phyloP scores from a whole-genome alignment of 78 protist species.

The Dictyostelium intermedium region DNA sequence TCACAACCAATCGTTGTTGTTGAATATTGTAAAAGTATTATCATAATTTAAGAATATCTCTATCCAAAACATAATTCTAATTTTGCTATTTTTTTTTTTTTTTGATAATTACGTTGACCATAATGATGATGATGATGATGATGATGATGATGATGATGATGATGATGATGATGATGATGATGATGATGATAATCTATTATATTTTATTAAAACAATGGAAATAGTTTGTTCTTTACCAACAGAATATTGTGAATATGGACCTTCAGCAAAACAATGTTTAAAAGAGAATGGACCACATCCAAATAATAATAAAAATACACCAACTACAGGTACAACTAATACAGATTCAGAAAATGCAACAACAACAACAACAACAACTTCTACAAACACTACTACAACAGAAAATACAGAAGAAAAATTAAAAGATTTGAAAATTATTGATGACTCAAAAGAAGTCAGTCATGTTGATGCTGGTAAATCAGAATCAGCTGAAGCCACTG shows the following conservation, averaged over 20 bases:
- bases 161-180: background rate
- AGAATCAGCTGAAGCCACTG: background rate
- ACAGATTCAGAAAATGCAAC: slow-evolving; percentile 1
- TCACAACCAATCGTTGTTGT: background rate
- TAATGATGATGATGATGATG: background rate
- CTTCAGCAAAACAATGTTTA: slow-evolving; percentile 52
- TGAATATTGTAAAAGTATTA: background rate
- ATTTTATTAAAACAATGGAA: background rate
- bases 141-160: background rate
- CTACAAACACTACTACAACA: slow-evolving; percentile 2
- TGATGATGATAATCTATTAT: background rate
- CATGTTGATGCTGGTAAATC: slow-evolving; percentile 10
- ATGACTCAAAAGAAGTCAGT: slow-evolving; percentile 60
- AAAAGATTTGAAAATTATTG: slow-evolving; percentile 35
- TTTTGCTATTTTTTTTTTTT: no score
- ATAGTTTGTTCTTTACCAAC: slow-evolving; percentile 76
- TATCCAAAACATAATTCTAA: background rate
- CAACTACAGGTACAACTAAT: background rate
- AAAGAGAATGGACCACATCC: slow-evolving; percentile 49
- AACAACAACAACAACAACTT: background rate
- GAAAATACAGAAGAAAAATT: slow-evolving; percentile 31
- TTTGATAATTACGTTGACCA: background rate
- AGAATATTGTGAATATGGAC: slow-evolving; percentile 80
- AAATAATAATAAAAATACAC: background rate
- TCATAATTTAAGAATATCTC: no score